These are phyloP conservation scores for Stylonectria norvegica DNA, from an alignment of 2,329 filamentous ascomycete genomes.

Conservation along the genomic window DNA sequence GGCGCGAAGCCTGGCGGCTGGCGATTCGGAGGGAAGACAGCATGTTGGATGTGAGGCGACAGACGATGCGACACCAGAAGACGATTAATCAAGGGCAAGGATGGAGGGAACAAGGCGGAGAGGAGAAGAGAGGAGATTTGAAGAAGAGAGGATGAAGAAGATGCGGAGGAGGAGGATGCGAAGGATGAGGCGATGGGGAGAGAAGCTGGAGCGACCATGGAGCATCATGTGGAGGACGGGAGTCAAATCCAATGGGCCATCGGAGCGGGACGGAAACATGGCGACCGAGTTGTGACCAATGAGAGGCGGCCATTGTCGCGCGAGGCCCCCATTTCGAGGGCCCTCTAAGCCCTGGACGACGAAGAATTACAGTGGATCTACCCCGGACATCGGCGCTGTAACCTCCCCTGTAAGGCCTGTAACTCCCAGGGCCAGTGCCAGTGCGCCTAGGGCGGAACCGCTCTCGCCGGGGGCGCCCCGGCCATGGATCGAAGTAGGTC, in stretches of 20 bases:
- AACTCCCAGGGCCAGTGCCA: no score
- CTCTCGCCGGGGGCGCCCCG: no score
- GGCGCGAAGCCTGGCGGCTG: conserved; percentile 45
- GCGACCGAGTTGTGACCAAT: conserved; percentile 16
- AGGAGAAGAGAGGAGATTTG: conserved; percentile 9
- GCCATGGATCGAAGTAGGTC: no score
- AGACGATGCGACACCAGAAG: conserved; percentile 3
- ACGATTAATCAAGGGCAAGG: conserved; percentile 3
- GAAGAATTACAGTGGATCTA: conserved; percentile 20
- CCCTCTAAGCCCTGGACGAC: background rate
- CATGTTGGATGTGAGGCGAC: conserved; percentile 40
- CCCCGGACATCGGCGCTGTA: conserved; percentile 28
- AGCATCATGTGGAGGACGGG: no score
- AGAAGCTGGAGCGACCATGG: conserved; percentile 2
- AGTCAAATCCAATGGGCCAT: conserved; percentile 5
- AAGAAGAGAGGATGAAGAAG: conserved; percentile 5
- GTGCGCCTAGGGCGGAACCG: no score
- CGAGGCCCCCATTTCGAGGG: conserved; percentile 15
- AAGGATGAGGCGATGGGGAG: conserved; percentile 4
- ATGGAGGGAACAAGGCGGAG: conserved; percentile 6
- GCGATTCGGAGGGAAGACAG: conserved; percentile 54
- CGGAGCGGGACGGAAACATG: conserved; percentile 22
- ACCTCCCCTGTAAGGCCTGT: background rate
- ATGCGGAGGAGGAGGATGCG: conserved; percentile 8
- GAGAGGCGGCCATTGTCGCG: conserved; percentile 7